Percentiles rank a stretch among this genome's conserved stretches.
Conservation (phyloP, 805 yeast species). For the Wickerhamomyces alni region DNA sequence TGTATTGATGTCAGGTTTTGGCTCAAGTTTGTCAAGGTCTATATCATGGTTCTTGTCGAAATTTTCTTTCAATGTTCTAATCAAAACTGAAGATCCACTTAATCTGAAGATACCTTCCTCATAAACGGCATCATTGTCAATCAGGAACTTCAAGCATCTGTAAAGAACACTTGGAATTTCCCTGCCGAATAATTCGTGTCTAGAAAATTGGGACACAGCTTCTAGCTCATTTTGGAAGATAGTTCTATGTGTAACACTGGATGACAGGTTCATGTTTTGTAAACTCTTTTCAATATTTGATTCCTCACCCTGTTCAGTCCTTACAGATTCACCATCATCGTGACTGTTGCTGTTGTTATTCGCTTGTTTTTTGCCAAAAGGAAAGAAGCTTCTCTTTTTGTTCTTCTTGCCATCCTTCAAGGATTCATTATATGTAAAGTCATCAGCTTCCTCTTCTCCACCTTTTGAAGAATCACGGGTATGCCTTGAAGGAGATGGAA, state of each 20-base stretch:
- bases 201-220: constrained; percentile 46
- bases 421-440: not conserved
- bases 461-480: not conserved
- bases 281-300: constrained; percentile 24
- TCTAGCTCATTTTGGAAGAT: constrained; percentile 64
- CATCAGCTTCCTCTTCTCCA: not conserved
- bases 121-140: constrained; percentile 60
- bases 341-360: constrained; percentile 20
- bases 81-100: constrained; percentile 81
- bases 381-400: constrained; percentile 55
- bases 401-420: constrained; percentile 36
- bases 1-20: constrained; percentile 67
- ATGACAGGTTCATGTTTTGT: constrained; percentile 24
- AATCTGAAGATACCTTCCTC: constrained; percentile 90
- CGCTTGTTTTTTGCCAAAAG: constrained; percentile 37
- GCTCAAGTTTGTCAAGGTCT: constrained; percentile 43
- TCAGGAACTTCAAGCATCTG: constrained; percentile 66
- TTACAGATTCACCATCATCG: constrained; percentile 4
- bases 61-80: constrained; percentile 57
- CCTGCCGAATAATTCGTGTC: constrained; percentile 37
- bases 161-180: constrained; percentile 66
- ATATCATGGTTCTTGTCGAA: constrained; percentile 68
- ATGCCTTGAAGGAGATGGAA: constrained; percentile 1
- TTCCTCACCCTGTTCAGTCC: no score
- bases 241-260: constrained; percentile 24